Conservation (phyloP, 2,329 filamentous ascomycete genomes). For the Pseudogymnoascus sp. region DNA sequence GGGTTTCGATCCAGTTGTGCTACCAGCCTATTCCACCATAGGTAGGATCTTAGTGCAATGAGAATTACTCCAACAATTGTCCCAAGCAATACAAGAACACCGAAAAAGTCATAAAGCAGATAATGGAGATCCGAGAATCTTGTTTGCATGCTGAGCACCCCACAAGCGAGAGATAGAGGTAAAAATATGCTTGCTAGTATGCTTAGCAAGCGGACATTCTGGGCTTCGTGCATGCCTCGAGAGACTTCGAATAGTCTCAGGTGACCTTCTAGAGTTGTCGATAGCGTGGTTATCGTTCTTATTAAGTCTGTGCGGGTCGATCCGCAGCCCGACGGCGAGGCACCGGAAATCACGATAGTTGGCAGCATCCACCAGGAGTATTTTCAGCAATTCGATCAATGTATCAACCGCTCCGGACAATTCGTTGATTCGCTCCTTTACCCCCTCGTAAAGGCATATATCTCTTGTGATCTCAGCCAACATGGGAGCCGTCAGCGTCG, state of each 20-base stretch:
- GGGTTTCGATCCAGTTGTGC: neutral
- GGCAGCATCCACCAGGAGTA: neutral
- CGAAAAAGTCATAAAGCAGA: neutral
- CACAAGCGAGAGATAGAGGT: neutral
- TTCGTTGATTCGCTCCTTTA: neutral
- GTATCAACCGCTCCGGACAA: neutral
- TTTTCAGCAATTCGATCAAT: neutral
- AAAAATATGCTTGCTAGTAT: neutral
- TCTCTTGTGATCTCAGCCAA: neutral
- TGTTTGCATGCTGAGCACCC: neutral
- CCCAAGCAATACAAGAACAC: neutral
- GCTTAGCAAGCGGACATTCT: neutral
- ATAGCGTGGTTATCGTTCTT: neutral
- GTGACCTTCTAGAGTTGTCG: neutral
- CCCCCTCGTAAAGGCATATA: neutral
- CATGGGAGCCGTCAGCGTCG: neutral
- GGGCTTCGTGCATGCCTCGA: neutral
- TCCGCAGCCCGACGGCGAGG: neutral
- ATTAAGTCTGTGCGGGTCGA: neutral
- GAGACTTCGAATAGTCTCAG: neutral
- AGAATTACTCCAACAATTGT: neutral
- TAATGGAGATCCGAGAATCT: neutral
- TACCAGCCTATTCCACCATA: neutral
- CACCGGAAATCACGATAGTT: neutral
- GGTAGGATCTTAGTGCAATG: neutral